A percentile compares a stretch with the other conserved stretches of the same genome.
Evolutionary conservation across 2,329 filamentous ascomycete genomes (phyloP).

Genomic region (Trichoderma sp.): DNA sequence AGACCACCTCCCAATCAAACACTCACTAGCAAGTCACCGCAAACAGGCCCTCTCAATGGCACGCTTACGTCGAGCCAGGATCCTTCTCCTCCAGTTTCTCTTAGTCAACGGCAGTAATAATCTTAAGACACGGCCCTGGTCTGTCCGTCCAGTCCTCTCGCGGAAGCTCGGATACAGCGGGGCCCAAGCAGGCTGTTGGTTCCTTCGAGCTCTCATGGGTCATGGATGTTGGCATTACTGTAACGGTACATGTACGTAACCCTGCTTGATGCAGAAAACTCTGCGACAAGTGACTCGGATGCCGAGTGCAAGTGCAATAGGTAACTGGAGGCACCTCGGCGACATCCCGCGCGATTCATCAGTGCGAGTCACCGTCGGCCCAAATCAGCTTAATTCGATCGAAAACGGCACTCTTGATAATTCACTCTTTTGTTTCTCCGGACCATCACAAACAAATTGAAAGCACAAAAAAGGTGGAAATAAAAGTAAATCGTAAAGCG

Average conservation of each 20-base stretch:
- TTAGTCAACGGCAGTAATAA: slow-evolving; percentile 8
- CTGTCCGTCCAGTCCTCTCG: neutral
- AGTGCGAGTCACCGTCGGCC: neutral
- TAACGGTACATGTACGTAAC: neutral
- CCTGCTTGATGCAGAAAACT: neutral
- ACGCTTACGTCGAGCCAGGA: slow-evolving; percentile 4
- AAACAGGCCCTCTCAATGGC: neutral
- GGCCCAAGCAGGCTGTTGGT: neutral
- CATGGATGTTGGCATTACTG: too few species aligned
- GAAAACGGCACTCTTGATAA: too few species aligned
- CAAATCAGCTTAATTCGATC: neutral
- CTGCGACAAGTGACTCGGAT: too few species aligned
- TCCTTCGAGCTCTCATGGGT: neutral
- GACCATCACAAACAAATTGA: too few species aligned
- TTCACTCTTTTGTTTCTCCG: too few species aligned
- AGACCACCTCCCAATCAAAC: too few species aligned
- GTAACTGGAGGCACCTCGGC: neutral
- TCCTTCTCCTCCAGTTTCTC: neutral
- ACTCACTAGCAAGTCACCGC: too few species aligned
- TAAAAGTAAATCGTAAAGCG: neutral
- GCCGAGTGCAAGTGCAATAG: neutral
- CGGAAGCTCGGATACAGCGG: slow-evolving; percentile 25
- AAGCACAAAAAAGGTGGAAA: slow-evolving; percentile 1
- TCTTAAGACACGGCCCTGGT: neutral
- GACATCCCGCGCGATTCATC: neutral